These are phyloP conservation scores for Ajuga chamaepitys DNA, from an alignment of 257 asterid genomes.

Conservation along the genomic window DNA sequence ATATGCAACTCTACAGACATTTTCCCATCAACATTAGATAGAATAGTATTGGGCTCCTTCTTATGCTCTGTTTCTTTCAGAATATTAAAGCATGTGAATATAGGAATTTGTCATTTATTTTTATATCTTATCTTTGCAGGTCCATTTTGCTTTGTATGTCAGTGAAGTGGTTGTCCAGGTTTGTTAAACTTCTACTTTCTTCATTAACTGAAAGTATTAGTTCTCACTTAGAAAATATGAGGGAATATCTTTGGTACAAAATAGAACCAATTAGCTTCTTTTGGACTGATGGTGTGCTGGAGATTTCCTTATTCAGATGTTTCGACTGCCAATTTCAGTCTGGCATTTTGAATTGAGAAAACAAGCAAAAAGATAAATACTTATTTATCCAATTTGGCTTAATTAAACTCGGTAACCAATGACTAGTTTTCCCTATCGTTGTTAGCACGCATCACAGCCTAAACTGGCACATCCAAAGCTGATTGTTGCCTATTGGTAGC, in stretches of 20 bases:
- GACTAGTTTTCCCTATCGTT: background rate
- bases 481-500: background rate
- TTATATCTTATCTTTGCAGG: slow-evolving; percentile 45
- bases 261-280: background rate
- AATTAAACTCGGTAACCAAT: background rate
- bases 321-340: background rate
- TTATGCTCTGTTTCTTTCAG: background rate
- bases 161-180: slow-evolving; percentile 89
- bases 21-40: background rate
- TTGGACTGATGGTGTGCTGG: background rate
- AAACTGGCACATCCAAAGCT: background rate
- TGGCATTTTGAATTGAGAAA: background rate
- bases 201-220: too few species aligned
- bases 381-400: background rate
- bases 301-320: background rate
- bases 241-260: background rate
- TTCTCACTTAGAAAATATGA: background rate
- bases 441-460: background rate
- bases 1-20: background rate
- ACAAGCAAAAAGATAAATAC: background rate
- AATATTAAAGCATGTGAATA: background rate
- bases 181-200: slow-evolving; percentile 17
- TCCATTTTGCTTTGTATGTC: slow-evolving; percentile 50
- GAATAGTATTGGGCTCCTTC: background rate
- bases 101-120: slow-evolving; percentile 4